phyloP scores from a whole-genome alignment of 257 asterid genomes.

The Asclepias syriaca region DNA sequence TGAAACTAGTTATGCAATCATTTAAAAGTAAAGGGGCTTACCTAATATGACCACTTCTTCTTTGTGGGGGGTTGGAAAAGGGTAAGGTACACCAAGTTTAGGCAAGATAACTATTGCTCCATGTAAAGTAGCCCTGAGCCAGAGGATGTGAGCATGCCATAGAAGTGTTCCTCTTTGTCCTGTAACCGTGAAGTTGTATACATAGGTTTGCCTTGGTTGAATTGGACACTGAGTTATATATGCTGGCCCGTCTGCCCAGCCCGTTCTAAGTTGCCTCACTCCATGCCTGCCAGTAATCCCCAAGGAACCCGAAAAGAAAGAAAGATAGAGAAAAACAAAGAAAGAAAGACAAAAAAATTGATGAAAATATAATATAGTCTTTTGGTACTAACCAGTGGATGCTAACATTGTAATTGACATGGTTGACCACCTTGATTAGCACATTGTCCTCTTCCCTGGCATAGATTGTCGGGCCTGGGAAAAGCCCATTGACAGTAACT shows the following conservation, averaged over 20 bases:
- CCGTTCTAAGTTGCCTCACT: constrained; percentile 27
- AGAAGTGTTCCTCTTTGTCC: constrained; percentile 38
- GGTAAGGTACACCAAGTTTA: constrained; percentile 25
- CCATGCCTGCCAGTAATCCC: constrained; percentile 31
- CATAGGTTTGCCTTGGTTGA: constrained; percentile 27
- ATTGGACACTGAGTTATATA: constrained; percentile 40
- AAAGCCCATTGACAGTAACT: constrained; percentile 53
- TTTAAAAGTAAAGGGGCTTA: neutral
- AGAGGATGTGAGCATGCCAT: constrained; percentile 44
- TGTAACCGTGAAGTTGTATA: constrained; percentile 30
- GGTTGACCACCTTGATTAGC: constrained; percentile 47
- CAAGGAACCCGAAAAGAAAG: neutral
- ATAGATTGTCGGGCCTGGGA: constrained; percentile 56
- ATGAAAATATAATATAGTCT: neutral
- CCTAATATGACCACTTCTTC: constrained; percentile 34
- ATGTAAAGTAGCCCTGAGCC: constrained; percentile 43
- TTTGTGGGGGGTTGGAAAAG: constrained; percentile 29
- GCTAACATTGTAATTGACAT: constrained; percentile 44
- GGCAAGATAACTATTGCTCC: constrained; percentile 37
- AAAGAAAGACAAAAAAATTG: neutral
- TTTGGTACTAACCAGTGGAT: constrained; percentile 44
- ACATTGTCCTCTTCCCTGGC: constrained; percentile 59
- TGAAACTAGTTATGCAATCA: neutral
- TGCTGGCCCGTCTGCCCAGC: constrained; percentile 47
- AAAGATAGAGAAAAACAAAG: neutral